phyloP scores from a whole-genome alignment of 441 rosid species.

The Populus hybrid region DNA sequence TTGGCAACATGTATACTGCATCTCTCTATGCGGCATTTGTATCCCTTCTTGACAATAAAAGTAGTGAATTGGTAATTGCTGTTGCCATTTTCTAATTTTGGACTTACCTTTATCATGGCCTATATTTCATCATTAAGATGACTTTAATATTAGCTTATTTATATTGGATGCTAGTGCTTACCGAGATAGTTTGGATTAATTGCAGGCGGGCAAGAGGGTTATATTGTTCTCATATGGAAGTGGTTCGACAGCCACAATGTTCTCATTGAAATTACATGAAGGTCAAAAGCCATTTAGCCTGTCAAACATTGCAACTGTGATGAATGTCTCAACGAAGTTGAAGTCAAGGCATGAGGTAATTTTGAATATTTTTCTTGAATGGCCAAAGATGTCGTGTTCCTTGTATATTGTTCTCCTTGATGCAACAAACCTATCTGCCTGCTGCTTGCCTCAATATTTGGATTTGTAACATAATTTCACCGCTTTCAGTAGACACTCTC shows the following conservation, averaged over 20 bases:
- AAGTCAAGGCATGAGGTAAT: slow-evolving; percentile 90
- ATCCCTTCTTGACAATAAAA: slow-evolving; percentile 80
- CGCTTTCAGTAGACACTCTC: background rate
- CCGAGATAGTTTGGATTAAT: slow-evolving; percentile 12
- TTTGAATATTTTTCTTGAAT: background rate
- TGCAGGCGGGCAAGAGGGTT: slow-evolving; percentile 74
- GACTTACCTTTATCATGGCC: background rate
- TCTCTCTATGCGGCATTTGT: slow-evolving; percentile 94
- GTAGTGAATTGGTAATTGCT: slow-evolving; percentile 61
- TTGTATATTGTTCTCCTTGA: background rate
- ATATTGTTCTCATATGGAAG: slow-evolving; percentile 95
- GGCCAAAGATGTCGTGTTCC: background rate
- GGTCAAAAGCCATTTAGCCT: slow-evolving; percentile 70
- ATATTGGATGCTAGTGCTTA: slow-evolving; percentile 9
- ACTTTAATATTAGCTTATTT: background rate
- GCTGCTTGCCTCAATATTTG: background rate
- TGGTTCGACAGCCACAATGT: slow-evolving; percentile 87
- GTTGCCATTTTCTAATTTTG: background rate
- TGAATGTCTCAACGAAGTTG: slow-evolving; percentile 72
- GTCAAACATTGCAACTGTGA: slow-evolving; percentile 67
- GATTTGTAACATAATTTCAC: background rate
- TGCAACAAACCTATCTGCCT: background rate
- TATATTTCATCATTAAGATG: background rate
- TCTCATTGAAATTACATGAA: slow-evolving; percentile 64
- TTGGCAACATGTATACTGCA: slow-evolving; percentile 99